These are phyloP conservation scores for Termitomyces sp. DNA, from an alignment of 768 basidiomycete species.

Conservation along the genomic window DNA sequence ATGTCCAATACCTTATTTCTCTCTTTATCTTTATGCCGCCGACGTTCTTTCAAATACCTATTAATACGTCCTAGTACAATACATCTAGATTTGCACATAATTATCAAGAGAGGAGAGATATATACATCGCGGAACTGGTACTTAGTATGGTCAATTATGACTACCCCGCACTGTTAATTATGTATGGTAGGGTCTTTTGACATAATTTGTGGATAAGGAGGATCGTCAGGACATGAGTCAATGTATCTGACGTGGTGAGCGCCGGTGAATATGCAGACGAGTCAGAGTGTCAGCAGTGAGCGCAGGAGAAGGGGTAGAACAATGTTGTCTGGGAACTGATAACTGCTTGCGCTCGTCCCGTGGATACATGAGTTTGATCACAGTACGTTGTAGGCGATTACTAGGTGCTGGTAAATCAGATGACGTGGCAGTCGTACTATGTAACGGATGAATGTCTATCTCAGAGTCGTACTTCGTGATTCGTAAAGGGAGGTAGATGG, in stretches of 20 bases:
- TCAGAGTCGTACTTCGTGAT: background rate
- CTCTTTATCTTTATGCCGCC: background rate
- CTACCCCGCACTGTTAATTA: background rate
- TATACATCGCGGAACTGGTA: background rate
- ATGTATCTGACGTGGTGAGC: background rate
- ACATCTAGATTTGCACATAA: background rate
- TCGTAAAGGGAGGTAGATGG: conserved; percentile 16
- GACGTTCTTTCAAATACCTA: background rate
- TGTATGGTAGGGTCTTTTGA: conserved; percentile 3
- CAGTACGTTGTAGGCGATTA: background rate
- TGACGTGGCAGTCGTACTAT: background rate
- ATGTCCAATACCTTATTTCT: conserved; percentile 1
- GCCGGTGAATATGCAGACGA: background rate
- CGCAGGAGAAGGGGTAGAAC: background rate
- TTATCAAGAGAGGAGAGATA: background rate
- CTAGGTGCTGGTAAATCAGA: background rate
- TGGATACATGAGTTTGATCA: conserved; percentile 22
- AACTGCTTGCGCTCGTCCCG: conserved; percentile 5
- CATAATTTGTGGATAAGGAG: conserved; percentile 4
- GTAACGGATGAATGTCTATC: background rate
- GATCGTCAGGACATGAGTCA: background rate
- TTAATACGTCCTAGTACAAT: background rate
- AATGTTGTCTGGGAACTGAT: background rate
- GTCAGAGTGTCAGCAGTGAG: background rate
- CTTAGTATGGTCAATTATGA: background rate